phyloP scores from a whole-genome alignment of 1,284 basidiomycete genomes.

The Melampsora abietis-canadensis region DNA sequence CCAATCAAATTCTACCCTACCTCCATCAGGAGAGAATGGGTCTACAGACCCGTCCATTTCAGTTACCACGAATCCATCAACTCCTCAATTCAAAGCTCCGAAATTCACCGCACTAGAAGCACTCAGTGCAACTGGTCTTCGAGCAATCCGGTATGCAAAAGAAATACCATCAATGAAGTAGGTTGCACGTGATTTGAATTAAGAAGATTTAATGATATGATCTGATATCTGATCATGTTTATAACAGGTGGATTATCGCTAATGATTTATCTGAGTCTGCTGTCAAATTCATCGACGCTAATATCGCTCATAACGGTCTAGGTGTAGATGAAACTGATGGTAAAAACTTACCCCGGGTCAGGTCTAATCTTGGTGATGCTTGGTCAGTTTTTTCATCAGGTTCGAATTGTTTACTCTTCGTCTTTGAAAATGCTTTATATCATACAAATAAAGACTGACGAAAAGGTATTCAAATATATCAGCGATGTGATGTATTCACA shows the following conservation, averaged over 20 bases:
- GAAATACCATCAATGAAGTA: conserved; percentile 89
- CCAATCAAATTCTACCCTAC: background rate
- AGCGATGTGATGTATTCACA: conserved; percentile 89
- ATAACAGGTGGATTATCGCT: conserved; percentile 75
- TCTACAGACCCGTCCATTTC: background rate
- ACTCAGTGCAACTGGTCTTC: conserved; percentile 88
- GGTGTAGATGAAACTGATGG: conserved; percentile 56
- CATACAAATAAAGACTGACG: conserved; percentile 1
- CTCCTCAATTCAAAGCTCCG: conserved; percentile 59
- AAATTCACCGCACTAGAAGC: conserved; percentile 87
- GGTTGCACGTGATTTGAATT: conserved; percentile 46
- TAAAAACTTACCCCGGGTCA: conserved; percentile 62
- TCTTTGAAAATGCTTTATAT: background rate
- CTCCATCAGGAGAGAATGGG: background rate
- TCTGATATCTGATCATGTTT: background rate
- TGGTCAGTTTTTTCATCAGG: conserved; percentile 61
- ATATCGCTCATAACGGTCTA: conserved; percentile 83
- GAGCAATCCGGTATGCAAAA: conserved; percentile 94
- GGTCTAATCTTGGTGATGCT: conserved; percentile 86
- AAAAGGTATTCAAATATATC: background rate
- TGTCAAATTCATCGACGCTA: conserved; percentile 78
- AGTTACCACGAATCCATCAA: conserved; percentile 15
- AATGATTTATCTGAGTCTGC: conserved; percentile 87
- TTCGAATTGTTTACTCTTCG: background rate
- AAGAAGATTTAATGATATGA: background rate